Evolutionary conservation across 164 flowering plant species (phyloP).

Genomic region (Piper longum): DNA sequence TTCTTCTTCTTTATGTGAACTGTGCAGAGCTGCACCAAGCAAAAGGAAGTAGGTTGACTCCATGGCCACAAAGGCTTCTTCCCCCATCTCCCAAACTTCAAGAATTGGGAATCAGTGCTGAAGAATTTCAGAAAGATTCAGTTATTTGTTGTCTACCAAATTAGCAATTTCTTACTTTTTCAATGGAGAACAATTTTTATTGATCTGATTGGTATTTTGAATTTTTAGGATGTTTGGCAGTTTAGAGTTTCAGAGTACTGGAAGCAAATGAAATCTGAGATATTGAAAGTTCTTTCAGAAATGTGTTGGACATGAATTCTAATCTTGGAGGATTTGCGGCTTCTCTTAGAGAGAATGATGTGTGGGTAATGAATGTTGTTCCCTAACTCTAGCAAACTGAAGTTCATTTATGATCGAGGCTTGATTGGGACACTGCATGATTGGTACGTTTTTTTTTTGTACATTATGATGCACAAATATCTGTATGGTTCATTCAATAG

Average conservation of each 20-base stretch:
- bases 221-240: constrained; percentile 48
- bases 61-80: constrained; percentile 81
- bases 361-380: constrained; percentile 88
- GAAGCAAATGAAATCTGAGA: constrained; percentile 55
- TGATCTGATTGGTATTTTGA: background rate
- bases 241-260: constrained; percentile 58
- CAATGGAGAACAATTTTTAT: background rate
- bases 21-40: constrained; percentile 49
- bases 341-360: constrained; percentile 59
- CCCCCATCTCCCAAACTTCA: constrained; percentile 61
- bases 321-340: constrained; percentile 79
- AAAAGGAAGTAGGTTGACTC: constrained; percentile 54
- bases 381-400: constrained; percentile 48
- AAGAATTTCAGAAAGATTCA: constrained; percentile 49
- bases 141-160: constrained; percentile 9
- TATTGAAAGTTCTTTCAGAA: constrained; percentile 44
- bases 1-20: too few species aligned
- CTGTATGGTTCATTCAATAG: background rate
- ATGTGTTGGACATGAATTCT: constrained; percentile 80
- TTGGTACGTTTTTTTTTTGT: constrained; percentile 38
- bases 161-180: background rate
- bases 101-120: constrained; percentile 48
- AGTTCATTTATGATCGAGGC: constrained; percentile 66
- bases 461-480: background rate
- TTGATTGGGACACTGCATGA: constrained; percentile 72